Conservation (phyloP, 371 early-diverging fungal species). For the Rhizopus stolonifer region DNA sequence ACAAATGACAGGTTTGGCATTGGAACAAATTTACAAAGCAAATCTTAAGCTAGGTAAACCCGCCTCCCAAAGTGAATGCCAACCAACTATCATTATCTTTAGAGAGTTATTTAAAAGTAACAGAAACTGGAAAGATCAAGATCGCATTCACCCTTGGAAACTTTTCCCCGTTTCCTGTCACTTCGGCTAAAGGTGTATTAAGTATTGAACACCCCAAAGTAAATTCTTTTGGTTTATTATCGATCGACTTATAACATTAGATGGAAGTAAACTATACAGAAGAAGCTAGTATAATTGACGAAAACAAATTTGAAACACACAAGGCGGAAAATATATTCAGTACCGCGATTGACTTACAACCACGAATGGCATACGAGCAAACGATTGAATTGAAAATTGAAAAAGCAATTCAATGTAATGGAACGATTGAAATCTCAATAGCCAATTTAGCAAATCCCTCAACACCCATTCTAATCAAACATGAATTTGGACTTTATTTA, state of each 20-base stretch:
- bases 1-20: conserved; percentile 18
- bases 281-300: neutral
- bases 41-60: conserved; percentile 26
- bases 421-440: conserved; percentile 18
- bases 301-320: neutral
- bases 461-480: conserved; percentile 19
- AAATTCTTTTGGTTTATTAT: neutral
- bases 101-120: conserved; percentile 7
- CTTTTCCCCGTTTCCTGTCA: conserved; percentile 3
- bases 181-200: neutral
- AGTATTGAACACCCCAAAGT: neutral
- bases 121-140: conserved; percentile 12
- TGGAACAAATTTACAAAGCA: conserved; percentile 26
- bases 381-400: conserved; percentile 10
- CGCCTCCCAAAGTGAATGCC: neutral
- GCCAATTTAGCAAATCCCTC: conserved; percentile 17
- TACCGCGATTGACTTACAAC: conserved; percentile 5
- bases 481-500: conserved; percentile 42
- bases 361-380: conserved; percentile 14
- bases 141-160: conserved; percentile 2
- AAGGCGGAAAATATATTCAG: neutral
- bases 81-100: neutral
- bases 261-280: neutral
- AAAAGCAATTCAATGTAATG: conserved; percentile 25
- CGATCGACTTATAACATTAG: neutral